Base-by-base conservation (phyloP, 2,329 filamentous ascomycete genomes). In the Colletotrichum magnum region DNA sequence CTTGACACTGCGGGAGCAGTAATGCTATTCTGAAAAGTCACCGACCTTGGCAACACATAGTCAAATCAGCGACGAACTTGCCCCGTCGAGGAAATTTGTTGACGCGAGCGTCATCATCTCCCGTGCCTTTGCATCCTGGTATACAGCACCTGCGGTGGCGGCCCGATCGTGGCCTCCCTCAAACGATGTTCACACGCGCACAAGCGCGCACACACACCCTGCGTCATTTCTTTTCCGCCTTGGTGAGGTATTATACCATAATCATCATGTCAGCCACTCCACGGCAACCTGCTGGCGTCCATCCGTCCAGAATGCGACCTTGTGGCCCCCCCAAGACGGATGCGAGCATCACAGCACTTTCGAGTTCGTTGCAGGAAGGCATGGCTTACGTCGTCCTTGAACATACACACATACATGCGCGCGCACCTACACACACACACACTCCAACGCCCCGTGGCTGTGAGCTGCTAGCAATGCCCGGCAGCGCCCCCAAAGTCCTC, bases 301-400 rank as follows among this genome's bases (percentile, higher is more conserved):
- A 18, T n/a, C 47, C 32, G 6, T 18, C n/a, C n/a, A 43, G 5
- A 28, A 68, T 68, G 48, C 32, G 26, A 65, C 61, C 36, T 43
- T 45, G 32, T 36, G 60, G 54, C 48, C 10, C 41, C 41, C 41
- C 43, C 6, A 32, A 48, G 39, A 48, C 24, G 41, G 41, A 47
- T n/a, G 47, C 26, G 51, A 36, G 51, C 5, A 57, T 52, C 51
- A 45, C 32, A 24, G 51, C 51, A 26, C 45, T 18, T 51, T 15
- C 32, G 43, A 43, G 43, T 15, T 21, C 28, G 6, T 47, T 51
- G 58, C 36, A 51, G 51, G 41, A 13, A 13, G 36, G 4, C 39
- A 24, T 6, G 18, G 58, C 28, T 39, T 48, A 32, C 15, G 43
- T 24, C 53, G 21, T 28, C 16, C 53, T 26, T 36, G 32, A 10